Evolutionary conservation across 371 early-diverging fungal species (phyloP).

Genomic region (Circinella umbellata): DNA sequence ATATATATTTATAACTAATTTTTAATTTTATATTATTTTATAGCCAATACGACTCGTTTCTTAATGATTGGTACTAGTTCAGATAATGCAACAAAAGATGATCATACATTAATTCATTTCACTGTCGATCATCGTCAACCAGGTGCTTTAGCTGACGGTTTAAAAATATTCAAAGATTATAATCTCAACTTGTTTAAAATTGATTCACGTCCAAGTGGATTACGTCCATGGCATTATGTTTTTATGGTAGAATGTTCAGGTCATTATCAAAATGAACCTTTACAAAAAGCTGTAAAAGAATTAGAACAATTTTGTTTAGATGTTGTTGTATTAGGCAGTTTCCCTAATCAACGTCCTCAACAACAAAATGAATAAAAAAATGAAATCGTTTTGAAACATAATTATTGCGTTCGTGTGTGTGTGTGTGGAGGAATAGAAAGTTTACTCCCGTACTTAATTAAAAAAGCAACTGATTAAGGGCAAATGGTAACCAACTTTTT

Average conservation of each 20-base stretch:
- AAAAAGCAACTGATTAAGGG: no score
- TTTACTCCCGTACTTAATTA: no score
- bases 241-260: conserved; percentile 91
- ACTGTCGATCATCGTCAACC: conserved; percentile 91
- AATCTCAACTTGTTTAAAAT: conserved; percentile 89
- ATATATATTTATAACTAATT: no score
- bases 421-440: no score
- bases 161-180: conserved; percentile 83
- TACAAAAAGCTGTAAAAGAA: conserved; percentile 64
- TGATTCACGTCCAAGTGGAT: conserved; percentile 87
- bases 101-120: conserved; percentile 83
- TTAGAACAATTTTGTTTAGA: conserved; percentile 77
- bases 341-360: conserved; percentile 71
- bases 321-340: conserved; percentile 82
- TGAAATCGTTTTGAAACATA: neutral
- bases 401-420: no score
- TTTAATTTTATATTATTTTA: neutral
- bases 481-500: no score
- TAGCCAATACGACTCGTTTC: conserved; percentile 92
- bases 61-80: conserved; percentile 81
- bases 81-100: conserved; percentile 73
- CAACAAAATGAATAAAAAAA: neutral
- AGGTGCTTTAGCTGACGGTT: conserved; percentile 87
- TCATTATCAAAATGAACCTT: conserved; percentile 72
- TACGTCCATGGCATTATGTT: conserved; percentile 89